Evolutionary conservation across 176 grass and related monocot species (phyloP), one percentile per base, ranked within the genome.

Genomic region (Eleusine coracana): DNA sequence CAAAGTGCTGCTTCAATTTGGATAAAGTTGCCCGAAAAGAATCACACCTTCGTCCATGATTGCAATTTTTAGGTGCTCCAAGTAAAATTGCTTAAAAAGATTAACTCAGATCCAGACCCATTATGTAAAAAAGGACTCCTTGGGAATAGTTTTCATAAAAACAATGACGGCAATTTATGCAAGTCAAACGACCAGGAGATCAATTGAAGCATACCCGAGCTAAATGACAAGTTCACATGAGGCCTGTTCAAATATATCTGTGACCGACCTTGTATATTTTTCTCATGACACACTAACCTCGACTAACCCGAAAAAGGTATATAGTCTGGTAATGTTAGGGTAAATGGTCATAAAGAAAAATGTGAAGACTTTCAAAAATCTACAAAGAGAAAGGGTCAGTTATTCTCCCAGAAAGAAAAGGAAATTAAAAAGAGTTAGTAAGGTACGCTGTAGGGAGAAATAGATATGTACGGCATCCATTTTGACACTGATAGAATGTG

Each of bases 1-100:
- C 71, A 71, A 81, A 76, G 45, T 70, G 78, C 69, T 54, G 77
- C 87, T 85, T 85, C 87, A 36, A 76, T 65, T 81, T 85, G 0
- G 63, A 84, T 80, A 85, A 81, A 81, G 54, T 81, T 75, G 65
- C 87, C 81, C 87, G 82, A 64, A 85, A 51, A 52, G 77, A 76
- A 89, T 40, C 13, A 80, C 12, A 80, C 55, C 63, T 81, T 85
- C 10, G 10, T 63, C 77, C 56, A 80, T 2, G 27, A 56, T 80
- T 73, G 87, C 52, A 75, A 75, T 54, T 70, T 70, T 82, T 84
- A 68, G 71, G 77, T 81, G 55, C 73, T 83, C 86, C 66, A 1
- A 45, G 45, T 71, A 56, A 56, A 59, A 72, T 77, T 83, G 66
- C 73, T 65, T 77, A 82, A 51, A 51, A 87, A 23, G 44, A 77